These are phyloP conservation scores for Colletotrichum sp. DNA, from an alignment of 2,329 filamentous ascomycete genomes.

Conservation along the genomic window DNA sequence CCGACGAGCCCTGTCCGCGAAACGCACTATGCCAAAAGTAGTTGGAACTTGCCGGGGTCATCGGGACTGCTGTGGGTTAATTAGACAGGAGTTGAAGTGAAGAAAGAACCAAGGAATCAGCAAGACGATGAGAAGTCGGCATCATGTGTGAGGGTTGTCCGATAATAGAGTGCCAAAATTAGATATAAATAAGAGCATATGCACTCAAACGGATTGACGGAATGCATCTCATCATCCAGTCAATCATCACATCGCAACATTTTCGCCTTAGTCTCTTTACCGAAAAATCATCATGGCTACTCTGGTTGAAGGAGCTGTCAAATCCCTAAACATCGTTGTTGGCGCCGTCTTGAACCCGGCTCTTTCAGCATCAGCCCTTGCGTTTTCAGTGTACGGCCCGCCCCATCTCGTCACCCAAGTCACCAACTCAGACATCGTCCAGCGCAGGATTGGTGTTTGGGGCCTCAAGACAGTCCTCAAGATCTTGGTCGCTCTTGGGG, in stretches of 20 bases:
- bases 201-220: background rate
- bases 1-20: background rate
- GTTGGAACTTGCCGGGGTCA: background rate
- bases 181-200: background rate
- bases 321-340: background rate
- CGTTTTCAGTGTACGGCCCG: background rate
- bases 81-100: background rate
- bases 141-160: background rate
- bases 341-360: background rate
- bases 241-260: background rate
- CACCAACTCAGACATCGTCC: accelerated
- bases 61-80: background rate
- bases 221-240: background rate
- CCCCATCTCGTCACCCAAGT: background rate
- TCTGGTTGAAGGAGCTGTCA: background rate
- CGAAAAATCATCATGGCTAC: accelerated
- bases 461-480: background rate
- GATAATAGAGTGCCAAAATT: accelerated
- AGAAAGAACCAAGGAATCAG: background rate
- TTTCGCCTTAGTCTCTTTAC: background rate
- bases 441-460: background rate
- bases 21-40: background rate
- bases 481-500: background rate
- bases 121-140: background rate
- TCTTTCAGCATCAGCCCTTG: background rate